Percentiles rank a stretch among this genome's conserved stretches.
Conservation (phyloP, 345 rosid genomes). For the Lumnitzera littorea region DNA sequence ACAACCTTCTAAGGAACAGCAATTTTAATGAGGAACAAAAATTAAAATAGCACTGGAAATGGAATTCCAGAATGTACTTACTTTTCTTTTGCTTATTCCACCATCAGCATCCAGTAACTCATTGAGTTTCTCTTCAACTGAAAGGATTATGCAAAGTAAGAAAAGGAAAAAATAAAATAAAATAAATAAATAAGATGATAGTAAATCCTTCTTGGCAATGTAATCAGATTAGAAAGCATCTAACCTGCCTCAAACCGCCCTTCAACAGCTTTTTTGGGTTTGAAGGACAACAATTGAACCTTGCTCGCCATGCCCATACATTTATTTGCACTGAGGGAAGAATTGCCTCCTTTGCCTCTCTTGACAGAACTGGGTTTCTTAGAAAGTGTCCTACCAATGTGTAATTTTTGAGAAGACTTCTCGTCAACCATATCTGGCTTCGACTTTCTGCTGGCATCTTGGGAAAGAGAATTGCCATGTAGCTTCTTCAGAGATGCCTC, state of each 20-base stretch:
- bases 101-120: conserved; percentile 91
- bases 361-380: conserved; percentile 37
- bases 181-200: neutral
- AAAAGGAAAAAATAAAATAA: conserved; percentile 4
- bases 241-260: conserved; percentile 84
- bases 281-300: conserved; percentile 38
- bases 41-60: too few species aligned
- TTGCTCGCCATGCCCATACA: conserved; percentile 40
- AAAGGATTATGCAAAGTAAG: conserved; percentile 10
- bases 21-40: too few species aligned
- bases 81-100: conserved; percentile 88
- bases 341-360: conserved; percentile 42
- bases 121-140: conserved; percentile 95
- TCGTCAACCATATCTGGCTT: conserved; percentile 36
- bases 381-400: conserved; percentile 50
- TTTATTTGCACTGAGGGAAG: conserved; percentile 38
- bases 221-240: conserved; percentile 10
- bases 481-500: conserved; percentile 23
- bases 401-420: conserved; percentile 42
- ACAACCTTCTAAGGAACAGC: too few species aligned
- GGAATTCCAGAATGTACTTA: conserved; percentile 23
- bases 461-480: conserved; percentile 29
- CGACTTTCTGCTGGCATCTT: conserved; percentile 30
- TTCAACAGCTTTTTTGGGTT: conserved; percentile 53
- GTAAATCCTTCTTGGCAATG: neutral